Percentiles rank a stretch among this genome's conserved stretches.
phyloP scores from a whole-genome alignment of 345 rosid genomes.

The Citrus inodora region DNA sequence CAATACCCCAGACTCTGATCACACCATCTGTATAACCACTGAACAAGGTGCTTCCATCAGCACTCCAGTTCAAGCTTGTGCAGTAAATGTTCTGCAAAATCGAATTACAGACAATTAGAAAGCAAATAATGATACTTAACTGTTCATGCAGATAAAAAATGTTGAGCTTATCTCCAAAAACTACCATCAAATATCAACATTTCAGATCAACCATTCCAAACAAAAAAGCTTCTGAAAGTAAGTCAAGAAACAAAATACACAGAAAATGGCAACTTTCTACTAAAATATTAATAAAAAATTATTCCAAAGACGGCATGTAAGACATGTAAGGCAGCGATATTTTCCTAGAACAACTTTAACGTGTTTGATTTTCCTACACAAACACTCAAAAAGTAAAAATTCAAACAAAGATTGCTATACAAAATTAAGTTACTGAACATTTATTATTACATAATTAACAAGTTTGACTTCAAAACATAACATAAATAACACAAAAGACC shows the following conservation, averaged over 20 bases:
- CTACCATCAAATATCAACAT: neutral
- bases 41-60: conserved; percentile 88
- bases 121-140: neutral
- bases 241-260: too few relatives aligned
- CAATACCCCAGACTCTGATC: conserved; percentile 93
- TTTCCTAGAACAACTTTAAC: neutral
- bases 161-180: neutral
- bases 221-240: neutral
- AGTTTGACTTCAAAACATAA: neutral
- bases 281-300: too few relatives aligned
- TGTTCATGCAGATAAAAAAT: neutral
- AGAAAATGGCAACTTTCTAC: neutral
- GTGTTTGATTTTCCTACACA: neutral
- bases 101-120: neutral
- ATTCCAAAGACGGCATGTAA: too few relatives aligned
- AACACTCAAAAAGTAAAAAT: neutral
- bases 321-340: neutral
- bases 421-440: too few relatives aligned
- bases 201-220: neutral
- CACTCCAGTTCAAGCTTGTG: conserved; percentile 92
- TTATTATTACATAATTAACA: neutral
- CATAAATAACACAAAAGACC: too few relatives aligned
- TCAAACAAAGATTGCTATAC: neutral
- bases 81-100: conserved; percentile 73
- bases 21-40: conserved; percentile 97